Conservation (phyloP, 2,329 filamentous ascomycete species). For the Dactylella cylindrospora region DNA sequence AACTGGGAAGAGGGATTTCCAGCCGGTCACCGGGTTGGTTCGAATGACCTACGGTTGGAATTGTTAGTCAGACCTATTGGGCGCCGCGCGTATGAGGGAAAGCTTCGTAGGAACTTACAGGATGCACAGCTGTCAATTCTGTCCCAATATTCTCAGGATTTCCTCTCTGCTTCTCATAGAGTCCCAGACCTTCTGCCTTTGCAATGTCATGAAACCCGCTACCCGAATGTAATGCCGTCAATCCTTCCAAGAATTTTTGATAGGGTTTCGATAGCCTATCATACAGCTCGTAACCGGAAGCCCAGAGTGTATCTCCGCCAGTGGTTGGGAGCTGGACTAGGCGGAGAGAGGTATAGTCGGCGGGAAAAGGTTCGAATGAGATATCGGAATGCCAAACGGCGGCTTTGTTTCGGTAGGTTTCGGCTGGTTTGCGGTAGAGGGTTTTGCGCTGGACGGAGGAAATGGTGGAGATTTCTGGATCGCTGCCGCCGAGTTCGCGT, state of each 20-base stretch:
- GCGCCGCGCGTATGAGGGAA: background rate
- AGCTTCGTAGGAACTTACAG: constrained; percentile 54
- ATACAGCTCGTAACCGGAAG: constrained; percentile 66
- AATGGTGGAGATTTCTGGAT: constrained; percentile 66
- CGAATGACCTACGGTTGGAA: constrained; percentile 54
- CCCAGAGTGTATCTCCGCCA: constrained; percentile 67
- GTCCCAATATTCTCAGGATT: constrained; percentile 58
- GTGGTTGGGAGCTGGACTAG: constrained; percentile 61
- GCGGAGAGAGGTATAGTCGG: constrained; percentile 65
- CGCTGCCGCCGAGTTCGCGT: constrained; percentile 59
- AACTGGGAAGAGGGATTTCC: constrained; percentile 60
- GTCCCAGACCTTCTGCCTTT: constrained; percentile 55
- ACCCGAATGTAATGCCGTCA: constrained; percentile 61
- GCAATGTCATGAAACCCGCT: constrained; percentile 58
- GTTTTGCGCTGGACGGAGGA: constrained; percentile 61
- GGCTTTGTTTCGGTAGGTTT: constrained; percentile 53
- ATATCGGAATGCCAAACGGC: constrained; percentile 61
- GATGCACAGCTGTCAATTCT: constrained; percentile 58
- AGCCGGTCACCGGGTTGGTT: constrained; percentile 63
- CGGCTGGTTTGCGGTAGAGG: constrained; percentile 50
- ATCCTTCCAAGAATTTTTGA: constrained; percentile 61
- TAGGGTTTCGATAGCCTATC: constrained; percentile 63
- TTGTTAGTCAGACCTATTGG: too few species aligned
- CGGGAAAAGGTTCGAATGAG: constrained; percentile 65
- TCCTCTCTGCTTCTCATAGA: constrained; percentile 52